Evolutionary conservation across 2,329 filamentous ascomycete species (phyloP), one percentile per base, ranked within the genome.

Genomic region (Ustulina deusta): DNA sequence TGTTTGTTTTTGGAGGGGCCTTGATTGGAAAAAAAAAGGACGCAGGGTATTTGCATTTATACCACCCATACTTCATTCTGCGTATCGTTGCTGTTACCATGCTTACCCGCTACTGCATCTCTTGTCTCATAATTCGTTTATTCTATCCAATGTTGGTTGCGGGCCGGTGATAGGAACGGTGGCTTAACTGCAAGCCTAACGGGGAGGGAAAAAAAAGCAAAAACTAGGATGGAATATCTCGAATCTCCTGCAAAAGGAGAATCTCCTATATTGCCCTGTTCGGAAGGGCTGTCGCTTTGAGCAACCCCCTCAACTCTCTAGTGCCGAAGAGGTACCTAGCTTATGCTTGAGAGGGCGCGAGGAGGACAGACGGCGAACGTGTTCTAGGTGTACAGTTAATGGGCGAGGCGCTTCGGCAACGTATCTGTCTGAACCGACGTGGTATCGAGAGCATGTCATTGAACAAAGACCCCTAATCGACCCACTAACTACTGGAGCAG

Each of bases 351-450:
- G 11, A 36, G 61, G 44, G 44, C 40, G 61, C 34, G 55, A 58
- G 44, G 27, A 38, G 55, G 51, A 61, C 60, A 62, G 42, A 59
- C 48, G 29, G 40, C 54, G 63, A 17, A 34, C 22, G 48, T n/a
- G 49, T 68, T 52, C 54, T 57, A 57, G 58, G 48, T 58, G 13
- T 46, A 54, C 29, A 61, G 57, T 57, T 25, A 69, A 61, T 49
- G 54, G 57, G 36, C 61, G 57, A 59, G 57, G 32, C 49, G 29
- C 25, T 17, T 57, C 46, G 49, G 61, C 22, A 52, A 22, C 56
- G 51, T 55, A 55, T 11, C 44, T 36, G 56, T 27, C 27, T 22
- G 29, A 57, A 40, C 6, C 44, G 57, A 54, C 20, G 59, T 70
- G 36, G 59, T 54, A 63, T 69, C 20, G 40, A 65, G 38, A 54